phyloP scores from a whole-genome alignment of 805 yeast genomes.

The Diddensiella caesifluorescens region DNA sequence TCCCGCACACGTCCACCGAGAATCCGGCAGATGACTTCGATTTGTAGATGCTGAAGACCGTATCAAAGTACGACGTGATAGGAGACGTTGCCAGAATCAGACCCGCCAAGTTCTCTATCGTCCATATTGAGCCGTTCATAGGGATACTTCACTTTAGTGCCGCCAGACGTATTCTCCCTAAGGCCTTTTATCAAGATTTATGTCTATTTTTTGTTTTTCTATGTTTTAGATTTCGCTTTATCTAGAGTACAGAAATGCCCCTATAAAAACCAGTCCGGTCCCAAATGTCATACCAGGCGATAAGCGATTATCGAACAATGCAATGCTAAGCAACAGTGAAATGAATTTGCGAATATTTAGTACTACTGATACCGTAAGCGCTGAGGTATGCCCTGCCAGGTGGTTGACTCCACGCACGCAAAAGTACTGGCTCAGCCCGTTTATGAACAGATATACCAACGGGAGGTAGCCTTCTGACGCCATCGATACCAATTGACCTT shows the following conservation, averaged over 20 bases:
- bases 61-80: constrained; percentile 78
- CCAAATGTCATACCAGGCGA: constrained; percentile 42
- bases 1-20: constrained; percentile 87
- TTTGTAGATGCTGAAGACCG: constrained; percentile 61
- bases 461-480: not conserved
- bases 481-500: constrained; percentile 27
- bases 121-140: no score
- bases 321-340: constrained; percentile 52
- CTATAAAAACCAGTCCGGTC: constrained; percentile 46
- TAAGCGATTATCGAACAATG: constrained; percentile 45
- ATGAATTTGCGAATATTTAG: constrained; percentile 56
- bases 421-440: constrained; percentile 49
- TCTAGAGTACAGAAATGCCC: constrained; percentile 48
- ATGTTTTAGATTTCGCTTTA: no score
- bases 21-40: constrained; percentile 70
- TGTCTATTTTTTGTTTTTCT: no score
- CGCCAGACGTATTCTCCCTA: no score
- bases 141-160: no score
- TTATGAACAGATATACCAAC: constrained; percentile 35
- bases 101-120: constrained; percentile 31
- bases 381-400: constrained; percentile 52
- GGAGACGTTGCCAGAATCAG: constrained; percentile 76
- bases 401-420: constrained; percentile 67
- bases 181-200: no score
- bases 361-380: constrained; percentile 58